Evolutionary conservation across 177 flowering plant genomes (phyloP).

Genomic region (Tripterygium wilfordii): DNA sequence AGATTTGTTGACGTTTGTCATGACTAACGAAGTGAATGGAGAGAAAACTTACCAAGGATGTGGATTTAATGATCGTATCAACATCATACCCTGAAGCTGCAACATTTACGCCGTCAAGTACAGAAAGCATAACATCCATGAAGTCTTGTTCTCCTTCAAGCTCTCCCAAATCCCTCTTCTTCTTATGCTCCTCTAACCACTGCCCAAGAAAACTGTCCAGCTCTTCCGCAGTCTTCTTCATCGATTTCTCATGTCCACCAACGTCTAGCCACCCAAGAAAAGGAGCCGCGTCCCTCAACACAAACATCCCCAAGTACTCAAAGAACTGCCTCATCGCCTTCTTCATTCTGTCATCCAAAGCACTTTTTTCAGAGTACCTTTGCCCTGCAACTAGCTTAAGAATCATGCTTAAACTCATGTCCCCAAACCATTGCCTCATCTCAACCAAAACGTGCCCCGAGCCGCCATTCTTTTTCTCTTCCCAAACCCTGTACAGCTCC

Average conservation of each 20-base stretch:
- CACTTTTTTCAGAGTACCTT: background rate
- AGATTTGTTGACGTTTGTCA: too few relatives aligned
- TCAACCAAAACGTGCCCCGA: background rate
- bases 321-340: background rate
- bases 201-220: conserved; percentile 9
- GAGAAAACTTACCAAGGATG: background rate
- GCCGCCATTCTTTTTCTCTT: background rate
- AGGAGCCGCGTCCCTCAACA: background rate
- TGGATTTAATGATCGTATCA: background rate
- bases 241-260: conserved; percentile 10
- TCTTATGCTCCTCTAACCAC: background rate
- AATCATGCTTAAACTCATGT: too few relatives aligned
- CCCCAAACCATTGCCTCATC: background rate
- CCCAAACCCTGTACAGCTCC: conserved; percentile 13
- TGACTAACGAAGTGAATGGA: too few relatives aligned
- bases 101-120: background rate
- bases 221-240: conserved; percentile 18
- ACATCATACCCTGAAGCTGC: background rate
- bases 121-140: background rate
- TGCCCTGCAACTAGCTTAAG: too few relatives aligned
- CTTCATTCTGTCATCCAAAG: background rate
- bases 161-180: background rate
- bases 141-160: background rate
- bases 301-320: background rate
- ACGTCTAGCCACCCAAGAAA: background rate